Evolutionary conservation across 805 yeast genomes (phyloP), one percentile per base, ranked within the genome.

Genomic region (Cyberlindnera maritima): DNA sequence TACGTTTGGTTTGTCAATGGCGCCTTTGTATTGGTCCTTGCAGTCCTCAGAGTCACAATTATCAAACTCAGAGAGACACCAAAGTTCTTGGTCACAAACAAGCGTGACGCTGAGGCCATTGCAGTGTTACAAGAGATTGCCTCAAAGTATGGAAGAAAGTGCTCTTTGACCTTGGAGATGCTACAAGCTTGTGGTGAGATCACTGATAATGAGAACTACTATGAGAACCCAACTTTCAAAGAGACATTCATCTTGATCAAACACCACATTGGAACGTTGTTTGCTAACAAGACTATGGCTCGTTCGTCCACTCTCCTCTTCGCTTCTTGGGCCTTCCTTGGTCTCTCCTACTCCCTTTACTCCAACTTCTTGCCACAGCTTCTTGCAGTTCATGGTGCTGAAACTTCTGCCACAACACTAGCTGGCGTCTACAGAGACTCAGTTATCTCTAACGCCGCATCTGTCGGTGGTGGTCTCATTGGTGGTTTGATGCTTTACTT

Each of bases 1-100:
- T 79, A 79, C 56, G 65, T 70, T 43, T 75, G 77, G 72, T 77
- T 69, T 57, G 70, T 72, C 18, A 72, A 77, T 57, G 76, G 80
- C 21, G 81, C 72, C 3, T 61, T 79, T 44, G 78, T 79, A 9
- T 41, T 71, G 33, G 63, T 69, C 50, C 67, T 71, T 52, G 76
- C 76, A n/a, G 59, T 77, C 44, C 62, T 76, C 14, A 74, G 80
- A 33, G 52, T 79, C 40, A 68, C 76, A 29, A 57, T 69, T 17
- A 51, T 71, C 39, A 62, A 58, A 39, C 68, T 78, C 17, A 68
- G 69, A 43, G 83, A 79, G 59, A 75, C 81, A 25, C 83, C 84
- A 23, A 72, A 72, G 49, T 79, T 74, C 56, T 67, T 75, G 49
- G 64, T 78, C 36, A 70, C 80, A 2, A 67, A 70, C 41, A 77